Percentiles rank a stretch among this genome's conserved stretches.
Evolutionary conservation across 1,139 yeast species (phyloP).

Genomic region (Blastobotrys ciferrii): DNA sequence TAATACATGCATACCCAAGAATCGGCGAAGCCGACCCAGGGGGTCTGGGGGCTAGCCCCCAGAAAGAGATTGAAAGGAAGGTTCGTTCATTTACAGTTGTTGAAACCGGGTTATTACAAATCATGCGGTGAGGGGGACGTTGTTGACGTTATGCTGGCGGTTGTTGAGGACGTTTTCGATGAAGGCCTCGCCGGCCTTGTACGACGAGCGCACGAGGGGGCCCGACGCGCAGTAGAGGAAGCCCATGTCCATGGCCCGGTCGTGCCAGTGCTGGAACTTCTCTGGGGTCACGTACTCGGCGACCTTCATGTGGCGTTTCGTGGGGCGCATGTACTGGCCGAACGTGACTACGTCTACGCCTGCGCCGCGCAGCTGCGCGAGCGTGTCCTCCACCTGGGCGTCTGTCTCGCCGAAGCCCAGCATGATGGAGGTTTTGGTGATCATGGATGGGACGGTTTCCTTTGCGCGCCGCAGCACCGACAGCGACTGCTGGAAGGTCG

Average conservation of each 20-base stretch:
- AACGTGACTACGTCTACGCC: constrained; percentile 94
- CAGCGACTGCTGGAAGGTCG: constrained; percentile 87
- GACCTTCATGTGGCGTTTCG: constrained; percentile 97
- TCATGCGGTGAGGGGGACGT: neutral
- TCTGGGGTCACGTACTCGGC: constrained; percentile 95
- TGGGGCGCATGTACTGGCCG: constrained; percentile 99
- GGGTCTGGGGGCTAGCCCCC: no score
- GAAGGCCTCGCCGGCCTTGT: constrained; percentile 97
- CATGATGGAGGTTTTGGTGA: constrained; percentile 95
- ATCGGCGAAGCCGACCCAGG: no score
- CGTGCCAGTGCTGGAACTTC: constrained; percentile 91
- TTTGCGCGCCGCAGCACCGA: constrained; percentile 79
- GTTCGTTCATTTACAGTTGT: no score
- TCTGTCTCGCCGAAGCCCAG: constrained; percentile 96
- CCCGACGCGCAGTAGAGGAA: constrained; percentile 97
- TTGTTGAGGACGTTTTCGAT: constrained; percentile 89
- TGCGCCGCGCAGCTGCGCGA: constrained; percentile 69
- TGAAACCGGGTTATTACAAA: neutral
- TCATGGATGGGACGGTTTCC: constrained; percentile 63
- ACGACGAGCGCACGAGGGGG: constrained; percentile 92
- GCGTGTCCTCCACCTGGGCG: constrained; percentile 74
- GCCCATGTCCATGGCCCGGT: constrained; percentile 83
- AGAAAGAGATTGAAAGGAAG: no score
- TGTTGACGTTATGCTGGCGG: constrained; percentile 39
- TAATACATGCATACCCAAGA: no score